Base-by-base conservation (phyloP, 1,284 basidiomycete genomes). In the Xerocomus cyaneibrunnescens region DNA sequence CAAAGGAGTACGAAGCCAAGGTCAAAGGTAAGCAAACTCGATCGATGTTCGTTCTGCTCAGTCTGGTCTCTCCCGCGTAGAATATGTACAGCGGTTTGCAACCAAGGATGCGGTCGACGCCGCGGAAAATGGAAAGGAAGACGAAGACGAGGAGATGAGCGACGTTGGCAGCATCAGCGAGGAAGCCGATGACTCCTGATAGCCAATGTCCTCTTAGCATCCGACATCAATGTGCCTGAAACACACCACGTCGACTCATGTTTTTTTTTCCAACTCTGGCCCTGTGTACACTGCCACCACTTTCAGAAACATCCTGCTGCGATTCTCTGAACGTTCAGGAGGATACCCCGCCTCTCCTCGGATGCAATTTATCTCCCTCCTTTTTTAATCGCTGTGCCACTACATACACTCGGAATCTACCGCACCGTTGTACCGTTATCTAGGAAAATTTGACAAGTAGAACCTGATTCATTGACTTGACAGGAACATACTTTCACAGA, bases 1-100 rank as follows among this genome's bases (percentile, higher is more conserved):
- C 94, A 23, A 94, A 96, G 72, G 90, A 91, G 56, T 98, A 98
- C 64, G 92, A 95, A 59, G 80, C 80, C 30, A 95, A 93, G 70
- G 94, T 98, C 52, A 92, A 93, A 76, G 91, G 90, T 89, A 61
- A 27, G 80, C 63, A 45, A 14, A 19, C 16, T 21, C 5, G 36
- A 34, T 34, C 10, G 30, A 37, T 30, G 19, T 13, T 16, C 7
- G 41, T 45, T 34, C 12, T 6, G 7, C 45, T 55, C 14, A 64
- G 30, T 27, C 31, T 48, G 16, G 30, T 51, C 34, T 21, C 23
- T 62, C 88, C 86, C 19, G n/a, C n/a, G 45, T 64, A 93, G 91
- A 94, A 65, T 94, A 94, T 64, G 92, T 94, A 9, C 85, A 91
- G 62, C 78, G 88, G 51, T 94, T 82, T 62, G 91, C 91, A 17